Evolutionary conservation across 2,329 filamentous ascomycete species (phyloP).

Genomic region (Aspergillus persii): DNA sequence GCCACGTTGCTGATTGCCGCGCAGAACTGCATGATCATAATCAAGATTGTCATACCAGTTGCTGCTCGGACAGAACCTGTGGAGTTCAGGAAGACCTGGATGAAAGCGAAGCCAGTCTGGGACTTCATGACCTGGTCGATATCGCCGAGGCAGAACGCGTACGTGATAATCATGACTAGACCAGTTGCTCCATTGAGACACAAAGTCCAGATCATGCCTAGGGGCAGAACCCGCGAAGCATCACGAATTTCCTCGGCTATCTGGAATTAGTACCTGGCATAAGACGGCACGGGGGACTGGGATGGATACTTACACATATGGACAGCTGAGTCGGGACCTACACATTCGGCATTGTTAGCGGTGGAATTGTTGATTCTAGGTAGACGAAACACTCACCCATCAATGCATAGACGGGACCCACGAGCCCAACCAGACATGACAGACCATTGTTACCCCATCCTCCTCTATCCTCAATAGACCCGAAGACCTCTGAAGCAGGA

Average conservation of each 20-base stretch:
- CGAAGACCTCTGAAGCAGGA: conserved; percentile 27
- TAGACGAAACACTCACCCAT: conserved; percentile 14
- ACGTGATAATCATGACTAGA: conserved; percentile 45
- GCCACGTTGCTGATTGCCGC: conserved; percentile 35
- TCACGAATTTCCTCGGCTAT: conserved; percentile 52
- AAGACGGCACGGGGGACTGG: too few relatives aligned
- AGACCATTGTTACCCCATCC: conserved; percentile 38
- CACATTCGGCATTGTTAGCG: conserved; percentile 5
- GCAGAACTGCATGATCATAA: conserved; percentile 39
- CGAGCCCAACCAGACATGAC: conserved; percentile 39
- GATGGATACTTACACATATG: conserved; percentile 29
- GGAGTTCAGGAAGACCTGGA: conserved; percentile 35
- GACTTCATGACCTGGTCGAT: conserved; percentile 39
- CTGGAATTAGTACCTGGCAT: not conserved
- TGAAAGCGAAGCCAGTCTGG: conserved; percentile 49
- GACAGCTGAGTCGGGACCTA: conserved; percentile 33
- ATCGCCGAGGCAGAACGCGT: conserved; percentile 46
- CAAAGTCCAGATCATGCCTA: conserved; percentile 49
- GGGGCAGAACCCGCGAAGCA: conserved; percentile 48
- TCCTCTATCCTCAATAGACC: conserved; percentile 38
- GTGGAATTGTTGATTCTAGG: too few relatives aligned
- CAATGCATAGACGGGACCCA: conserved; percentile 24
- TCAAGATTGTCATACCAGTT: conserved; percentile 45
- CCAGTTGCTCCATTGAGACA: conserved; percentile 49
- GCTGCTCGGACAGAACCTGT: conserved; percentile 32